A percentile compares a stretch with the other conserved stretches of the same genome.
phyloP scores from a whole-genome alignment of 257 asterid genomes.

The Solanum commersonii region DNA sequence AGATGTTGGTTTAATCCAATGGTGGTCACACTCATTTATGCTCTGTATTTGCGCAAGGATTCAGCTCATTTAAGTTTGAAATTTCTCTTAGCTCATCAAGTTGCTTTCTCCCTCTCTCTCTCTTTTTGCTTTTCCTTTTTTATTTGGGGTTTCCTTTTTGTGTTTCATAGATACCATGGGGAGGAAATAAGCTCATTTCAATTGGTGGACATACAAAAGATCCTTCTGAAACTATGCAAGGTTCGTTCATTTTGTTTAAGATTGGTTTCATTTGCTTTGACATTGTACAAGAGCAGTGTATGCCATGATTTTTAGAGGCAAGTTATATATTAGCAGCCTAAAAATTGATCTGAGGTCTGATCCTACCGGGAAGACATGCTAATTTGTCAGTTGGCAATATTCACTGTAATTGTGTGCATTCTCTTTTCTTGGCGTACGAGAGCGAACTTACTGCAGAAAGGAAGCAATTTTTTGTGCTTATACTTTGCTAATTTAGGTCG shows the following conservation, averaged over 20 bases:
- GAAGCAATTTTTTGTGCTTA: neutral
- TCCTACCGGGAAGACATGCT: neutral
- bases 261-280: neutral
- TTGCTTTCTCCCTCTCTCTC: neutral
- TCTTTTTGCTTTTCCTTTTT: neutral
- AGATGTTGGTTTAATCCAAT: neutral
- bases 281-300: neutral
- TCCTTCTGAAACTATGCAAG: slow-evolving; percentile 79
- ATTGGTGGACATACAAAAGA: slow-evolving; percentile 90
- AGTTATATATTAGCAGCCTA: neutral
- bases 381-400: neutral
- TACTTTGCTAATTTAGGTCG: neutral
- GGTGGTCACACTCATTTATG: neutral
- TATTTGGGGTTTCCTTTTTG: slow-evolving; percentile 1
- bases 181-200: slow-evolving; percentile 82
- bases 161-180: slow-evolving; percentile 69
- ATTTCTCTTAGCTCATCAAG: neutral
- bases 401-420: neutral
- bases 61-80: neutral
- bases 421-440: neutral
- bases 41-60: neutral
- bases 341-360: neutral
- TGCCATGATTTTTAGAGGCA: neutral
- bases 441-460: neutral
- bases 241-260: slow-evolving; percentile 21